Evolutionary conservation across 1,284 basidiomycete genomes (phyloP), one percentile per base, ranked within the genome.

Genomic region (Boletus coffeatus): DNA sequence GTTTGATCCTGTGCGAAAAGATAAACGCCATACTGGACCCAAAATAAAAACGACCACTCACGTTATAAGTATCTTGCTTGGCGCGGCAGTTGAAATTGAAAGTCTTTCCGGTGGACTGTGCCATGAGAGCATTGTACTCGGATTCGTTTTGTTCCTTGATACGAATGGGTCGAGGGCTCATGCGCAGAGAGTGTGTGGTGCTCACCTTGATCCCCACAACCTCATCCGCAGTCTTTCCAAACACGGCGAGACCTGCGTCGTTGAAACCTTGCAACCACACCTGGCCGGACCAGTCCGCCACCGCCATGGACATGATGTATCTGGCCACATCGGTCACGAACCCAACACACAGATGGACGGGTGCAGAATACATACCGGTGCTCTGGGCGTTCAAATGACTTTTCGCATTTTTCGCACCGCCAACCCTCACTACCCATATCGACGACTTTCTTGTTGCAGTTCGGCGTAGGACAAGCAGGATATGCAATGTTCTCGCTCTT

Each of bases 251-350:
- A 3, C 95, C 96, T 36, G 92, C 86, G 14, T 99, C 97, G 74
- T 99, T 98, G 81, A 99, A 99, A 1, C 93, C 94, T 64, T 92
- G 92, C 53, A 99, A 79, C 96, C 96, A 99, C 32, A 89, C 84
- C 73, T 95, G 92, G 21, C 88, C 89, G 14, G 93, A 91, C 77
- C 90, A 85, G 75, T 99, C 97, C 46, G 93, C 87, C 13, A 94
- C 90, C 61, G 93, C 94, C 78, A 97, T 83, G 36, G 87, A 84
- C 67, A 99, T 83, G 66, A 98, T 90, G 76, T 98, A 99, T 67
- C 94, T 96, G 68, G 18, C 4, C 39, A 29, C 48, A 64, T 57
- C 18, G 58, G 41, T 65, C 57, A 58, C 37, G 7, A 62, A 48
- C 53, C 16, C 32, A 43, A 43, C 14, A 37, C 56, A 53, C 37